Conservation (phyloP, 129 eudicot genomes). For the sunflower (Helianthus annuus) region DNA sequence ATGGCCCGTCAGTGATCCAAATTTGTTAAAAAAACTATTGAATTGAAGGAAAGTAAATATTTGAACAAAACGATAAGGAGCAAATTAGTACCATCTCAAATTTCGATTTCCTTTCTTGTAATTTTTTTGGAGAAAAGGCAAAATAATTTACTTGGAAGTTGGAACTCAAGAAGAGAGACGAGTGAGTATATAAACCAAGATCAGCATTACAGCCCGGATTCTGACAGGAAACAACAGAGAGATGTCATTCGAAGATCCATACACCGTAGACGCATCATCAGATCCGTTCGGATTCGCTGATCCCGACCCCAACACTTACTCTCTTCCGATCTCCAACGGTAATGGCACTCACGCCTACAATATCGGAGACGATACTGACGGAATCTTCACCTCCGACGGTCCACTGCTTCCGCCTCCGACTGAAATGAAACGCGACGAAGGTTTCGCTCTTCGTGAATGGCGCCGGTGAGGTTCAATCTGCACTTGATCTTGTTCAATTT, state of each 20-base stretch:
- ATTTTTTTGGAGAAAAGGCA: background rate
- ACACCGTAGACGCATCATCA: constrained; percentile 43
- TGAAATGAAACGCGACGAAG: constrained; percentile 74
- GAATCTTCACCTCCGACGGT: constrained; percentile 68
- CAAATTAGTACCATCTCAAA: too few relatives aligned
- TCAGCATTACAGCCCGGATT: too few relatives aligned
- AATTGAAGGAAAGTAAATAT: too few relatives aligned
- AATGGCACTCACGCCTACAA: constrained; percentile 48
- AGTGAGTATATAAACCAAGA: background rate
- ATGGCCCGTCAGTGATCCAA: too few relatives aligned
- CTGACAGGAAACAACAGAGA: background rate
- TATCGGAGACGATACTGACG: constrained; percentile 51
- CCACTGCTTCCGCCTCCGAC: constrained; percentile 81
- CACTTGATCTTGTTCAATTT: constrained; percentile 11
- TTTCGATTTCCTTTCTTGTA: too few relatives aligned
- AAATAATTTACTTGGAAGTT: background rate
- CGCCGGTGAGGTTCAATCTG: constrained; percentile 47
- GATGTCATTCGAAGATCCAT: constrained; percentile 21
- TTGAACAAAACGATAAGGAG: too few relatives aligned
- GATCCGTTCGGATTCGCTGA: constrained; percentile 56
- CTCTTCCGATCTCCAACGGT: constrained; percentile 62
- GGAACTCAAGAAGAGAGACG: background rate
- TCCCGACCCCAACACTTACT: constrained; percentile 33
- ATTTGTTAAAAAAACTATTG: too few relatives aligned
- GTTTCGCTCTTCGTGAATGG: constrained; percentile 85